Evolutionary conservation across 2,329 filamentous ascomycete genomes (phyloP).

Genomic region (Helotiales sp.): DNA sequence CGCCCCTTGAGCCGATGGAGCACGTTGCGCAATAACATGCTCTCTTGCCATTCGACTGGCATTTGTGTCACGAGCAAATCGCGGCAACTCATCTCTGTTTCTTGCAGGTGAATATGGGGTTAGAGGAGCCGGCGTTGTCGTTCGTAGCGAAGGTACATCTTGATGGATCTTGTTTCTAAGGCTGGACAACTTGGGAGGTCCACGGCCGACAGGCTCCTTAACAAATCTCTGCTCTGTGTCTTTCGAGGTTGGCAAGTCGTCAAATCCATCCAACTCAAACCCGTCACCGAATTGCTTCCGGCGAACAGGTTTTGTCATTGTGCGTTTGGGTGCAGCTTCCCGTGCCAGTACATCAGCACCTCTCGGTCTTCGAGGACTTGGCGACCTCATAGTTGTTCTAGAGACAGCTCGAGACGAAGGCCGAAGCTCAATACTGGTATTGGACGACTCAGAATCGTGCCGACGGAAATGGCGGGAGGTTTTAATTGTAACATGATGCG

Average conservation of each 20-base stretch:
- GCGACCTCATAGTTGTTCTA: constrained; percentile 59
- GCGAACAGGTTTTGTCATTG: constrained; percentile 74
- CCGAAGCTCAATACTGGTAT: constrained; percentile 60
- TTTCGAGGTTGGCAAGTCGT: constrained; percentile 89
- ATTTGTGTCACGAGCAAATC: constrained; percentile 68
- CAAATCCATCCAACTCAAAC: constrained; percentile 88
- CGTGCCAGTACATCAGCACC: constrained; percentile 48
- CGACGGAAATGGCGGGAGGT: constrained; percentile 73
- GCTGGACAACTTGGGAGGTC: constrained; percentile 65
- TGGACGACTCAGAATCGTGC: constrained; percentile 78
- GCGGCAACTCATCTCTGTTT: constrained; percentile 57
- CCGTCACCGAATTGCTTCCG: constrained; percentile 86
- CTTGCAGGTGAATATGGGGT: constrained; percentile 55
- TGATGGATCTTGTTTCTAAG: constrained; percentile 62
- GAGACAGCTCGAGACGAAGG: constrained; percentile 63
- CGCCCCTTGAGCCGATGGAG: constrained; percentile 53
- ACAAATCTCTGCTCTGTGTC: constrained; percentile 81
- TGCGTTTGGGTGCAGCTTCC: constrained; percentile 64
- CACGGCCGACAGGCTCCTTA: constrained; percentile 75
- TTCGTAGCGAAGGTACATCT: constrained; percentile 59
- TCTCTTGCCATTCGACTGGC: constrained; percentile 70
- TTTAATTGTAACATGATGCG: constrained; percentile 79
- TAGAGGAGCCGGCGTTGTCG: constrained; percentile 57
- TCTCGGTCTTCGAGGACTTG: constrained; percentile 57
- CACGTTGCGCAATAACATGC: constrained; percentile 63